A percentile compares a stretch with the other conserved stretches of the same genome.
phyloP scores from a whole-genome alignment of 1,139 yeast genomes.

The Pichia kudriavzevii region DNA sequence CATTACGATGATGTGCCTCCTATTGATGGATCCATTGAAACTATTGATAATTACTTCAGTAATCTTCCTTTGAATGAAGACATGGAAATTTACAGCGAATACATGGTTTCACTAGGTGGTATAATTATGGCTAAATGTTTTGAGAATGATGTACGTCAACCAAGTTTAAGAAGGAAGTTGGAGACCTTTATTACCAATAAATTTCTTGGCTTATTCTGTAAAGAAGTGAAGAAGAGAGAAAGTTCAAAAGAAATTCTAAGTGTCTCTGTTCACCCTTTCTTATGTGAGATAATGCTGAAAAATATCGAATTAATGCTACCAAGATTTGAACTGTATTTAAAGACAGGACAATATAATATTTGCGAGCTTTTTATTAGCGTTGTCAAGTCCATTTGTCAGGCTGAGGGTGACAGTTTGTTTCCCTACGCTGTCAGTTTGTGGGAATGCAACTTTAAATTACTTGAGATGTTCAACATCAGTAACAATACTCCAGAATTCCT shows the following conservation, averaged over 20 bases:
- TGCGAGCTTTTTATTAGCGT: slow-evolving; percentile 26
- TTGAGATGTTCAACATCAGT: slow-evolving; percentile 25
- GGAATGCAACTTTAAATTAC: slow-evolving; percentile 20
- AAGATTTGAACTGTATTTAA: slow-evolving; percentile 20
- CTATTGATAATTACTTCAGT: slow-evolving; percentile 21
- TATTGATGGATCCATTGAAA: slow-evolving; percentile 21
- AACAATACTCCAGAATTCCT: slow-evolving; percentile 30
- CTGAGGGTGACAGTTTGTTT: slow-evolving; percentile 22
- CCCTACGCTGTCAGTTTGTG: slow-evolving; percentile 20
- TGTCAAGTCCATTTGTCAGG: slow-evolving; percentile 22
- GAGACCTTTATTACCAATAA: slow-evolving; percentile 20
- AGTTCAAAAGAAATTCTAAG: slow-evolving; percentile 27
- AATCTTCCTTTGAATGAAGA: slow-evolving; percentile 19
- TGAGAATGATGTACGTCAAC: slow-evolving; percentile 20
- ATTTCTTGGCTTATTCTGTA: slow-evolving; percentile 20
- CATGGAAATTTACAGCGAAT: slow-evolving; percentile 24
- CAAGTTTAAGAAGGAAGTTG: slow-evolving; percentile 19
- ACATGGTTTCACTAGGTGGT: slow-evolving; percentile 29
- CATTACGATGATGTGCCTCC: slow-evolving; percentile 10
- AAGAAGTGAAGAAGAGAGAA: slow-evolving; percentile 23
- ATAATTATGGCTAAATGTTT: slow-evolving; percentile 24
- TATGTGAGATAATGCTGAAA: slow-evolving; percentile 21
- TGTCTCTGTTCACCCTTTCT: slow-evolving; percentile 28
- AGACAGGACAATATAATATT: slow-evolving; percentile 18
- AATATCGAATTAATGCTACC: slow-evolving; percentile 17